Conservation (phyloP, 306 rosid species). For the Corylus americana region DNA sequence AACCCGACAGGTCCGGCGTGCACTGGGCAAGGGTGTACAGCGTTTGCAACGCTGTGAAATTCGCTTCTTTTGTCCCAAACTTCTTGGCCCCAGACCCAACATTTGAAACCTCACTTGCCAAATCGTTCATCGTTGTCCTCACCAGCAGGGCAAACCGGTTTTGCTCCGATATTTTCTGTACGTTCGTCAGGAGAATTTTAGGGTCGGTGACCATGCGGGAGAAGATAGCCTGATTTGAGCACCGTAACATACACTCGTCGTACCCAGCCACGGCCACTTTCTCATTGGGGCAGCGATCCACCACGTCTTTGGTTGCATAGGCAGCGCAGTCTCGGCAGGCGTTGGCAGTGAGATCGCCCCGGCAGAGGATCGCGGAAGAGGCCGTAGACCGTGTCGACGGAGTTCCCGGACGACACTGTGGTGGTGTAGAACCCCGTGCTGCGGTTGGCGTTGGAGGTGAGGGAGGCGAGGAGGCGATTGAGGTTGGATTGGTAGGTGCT, state of each 20-base stretch:
- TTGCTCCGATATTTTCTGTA: not conserved
- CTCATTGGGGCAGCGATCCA: constrained; percentile 20
- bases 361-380: constrained; percentile 55
- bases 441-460: constrained; percentile 33
- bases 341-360: constrained; percentile 34
- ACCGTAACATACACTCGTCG: constrained; percentile 46
- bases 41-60: constrained; percentile 14
- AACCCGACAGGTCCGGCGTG: constrained; percentile 21
- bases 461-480: too few relatives aligned
- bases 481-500: too few relatives aligned
- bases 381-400: constrained; percentile 31
- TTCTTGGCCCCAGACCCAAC: constrained; percentile 18
- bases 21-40: constrained; percentile 37
- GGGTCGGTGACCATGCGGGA: constrained; percentile 2
- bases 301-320: constrained; percentile 27
- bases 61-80: constrained; percentile 29
- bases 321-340: constrained; percentile 43
- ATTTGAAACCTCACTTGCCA: constrained; percentile 13
- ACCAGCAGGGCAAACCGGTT: not conserved
- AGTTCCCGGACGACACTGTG: constrained; percentile 2
- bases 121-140: constrained; percentile 7
- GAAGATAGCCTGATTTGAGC: constrained; percentile 33
- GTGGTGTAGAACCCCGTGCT: constrained; percentile 38
- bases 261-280: constrained; percentile 47
- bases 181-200: too few relatives aligned